phyloP scores from a whole-genome alignment of 2,329 filamentous ascomycete species.

The Chrysosporium keratinophilum region DNA sequence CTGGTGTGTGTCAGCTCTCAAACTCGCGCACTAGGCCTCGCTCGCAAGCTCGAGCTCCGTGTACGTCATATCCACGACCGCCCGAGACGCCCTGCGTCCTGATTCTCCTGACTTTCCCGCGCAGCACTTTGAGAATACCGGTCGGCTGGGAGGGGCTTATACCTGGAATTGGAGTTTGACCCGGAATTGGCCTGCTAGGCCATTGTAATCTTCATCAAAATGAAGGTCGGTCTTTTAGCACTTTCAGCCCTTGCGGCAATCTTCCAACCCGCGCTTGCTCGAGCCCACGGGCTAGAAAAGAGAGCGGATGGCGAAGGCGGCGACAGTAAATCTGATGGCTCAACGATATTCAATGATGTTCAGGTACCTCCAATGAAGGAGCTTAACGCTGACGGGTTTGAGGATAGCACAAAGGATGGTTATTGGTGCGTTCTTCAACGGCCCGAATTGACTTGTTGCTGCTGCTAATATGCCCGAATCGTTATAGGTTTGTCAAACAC shows the following conservation, averaged over 20 bases:
- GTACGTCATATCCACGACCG: not conserved
- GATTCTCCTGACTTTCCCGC: not conserved
- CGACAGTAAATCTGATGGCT: slow-evolving; percentile 17
- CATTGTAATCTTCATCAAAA: slow-evolving; percentile 5
- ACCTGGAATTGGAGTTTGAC: slow-evolving; percentile 2
- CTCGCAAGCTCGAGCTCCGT: not conserved
- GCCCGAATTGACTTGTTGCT: not conserved
- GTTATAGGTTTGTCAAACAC: slow-evolving; percentile 42
- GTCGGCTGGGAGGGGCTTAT: not conserved
- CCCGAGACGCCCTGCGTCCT: not conserved
- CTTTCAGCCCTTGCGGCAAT: slow-evolving; percentile 10
- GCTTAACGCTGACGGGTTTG: slow-evolving; percentile 40
- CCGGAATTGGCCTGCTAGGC: slow-evolving; percentile 9
- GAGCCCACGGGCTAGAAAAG: slow-evolving; percentile 21
- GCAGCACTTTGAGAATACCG: not conserved
- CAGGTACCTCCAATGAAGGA: slow-evolving; percentile 43
- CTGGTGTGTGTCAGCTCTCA: too few species aligned
- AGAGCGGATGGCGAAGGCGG: slow-evolving; percentile 19
- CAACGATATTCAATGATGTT: slow-evolving; percentile 43
- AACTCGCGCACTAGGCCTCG: not conserved
- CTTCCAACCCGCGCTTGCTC: slow-evolving; percentile 8
- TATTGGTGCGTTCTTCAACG: slow-evolving; percentile 36
- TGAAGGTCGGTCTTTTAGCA: slow-evolving; percentile 9
- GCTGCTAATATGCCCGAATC: slow-evolving; percentile 15
- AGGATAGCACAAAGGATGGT: slow-evolving; percentile 41